These are phyloP conservation scores for Chaetomium cochliodes DNA, from an alignment of 495 filamentous ascomycete genomes.

Conservation along the genomic window DNA sequence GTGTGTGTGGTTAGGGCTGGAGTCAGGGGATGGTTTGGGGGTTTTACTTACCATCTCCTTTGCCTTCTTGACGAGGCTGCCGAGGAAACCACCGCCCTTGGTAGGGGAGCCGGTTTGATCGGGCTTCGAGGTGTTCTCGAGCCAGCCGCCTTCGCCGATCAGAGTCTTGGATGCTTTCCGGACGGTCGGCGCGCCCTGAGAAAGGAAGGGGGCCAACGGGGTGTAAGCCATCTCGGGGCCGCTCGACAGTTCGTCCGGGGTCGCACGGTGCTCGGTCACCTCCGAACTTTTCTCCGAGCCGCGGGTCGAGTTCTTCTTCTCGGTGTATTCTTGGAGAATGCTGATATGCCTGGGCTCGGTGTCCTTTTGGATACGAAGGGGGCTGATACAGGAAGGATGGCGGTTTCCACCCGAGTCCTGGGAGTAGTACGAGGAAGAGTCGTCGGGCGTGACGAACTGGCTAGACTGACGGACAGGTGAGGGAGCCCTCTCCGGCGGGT, in stretches of 20 bases:
- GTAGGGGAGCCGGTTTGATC: constrained; percentile 24
- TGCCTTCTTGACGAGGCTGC: constrained; percentile 43
- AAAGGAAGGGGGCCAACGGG: constrained; percentile 24
- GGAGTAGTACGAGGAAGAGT: constrained; percentile 32
- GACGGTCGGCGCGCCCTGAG: constrained; percentile 1
- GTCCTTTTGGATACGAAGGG: constrained; percentile 30
- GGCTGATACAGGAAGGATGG: constrained; percentile 25
- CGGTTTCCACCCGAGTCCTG: constrained; percentile 19
- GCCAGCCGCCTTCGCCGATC: constrained; percentile 49
- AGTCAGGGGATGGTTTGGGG: background rate
- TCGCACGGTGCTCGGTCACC: background rate
- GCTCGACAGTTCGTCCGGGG: background rate
- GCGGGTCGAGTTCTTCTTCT: constrained; percentile 15
- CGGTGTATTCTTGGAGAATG: constrained; percentile 30
- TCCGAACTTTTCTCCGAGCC: constrained; percentile 10
- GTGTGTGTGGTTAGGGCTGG: constrained; percentile 9
- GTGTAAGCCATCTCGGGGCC: constrained; percentile 22
- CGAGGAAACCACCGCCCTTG: constrained; percentile 37
- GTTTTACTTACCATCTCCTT: constrained; percentile 42
- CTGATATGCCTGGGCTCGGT: constrained; percentile 21
- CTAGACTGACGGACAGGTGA: constrained; percentile 8
- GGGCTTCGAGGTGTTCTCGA: constrained; percentile 42
- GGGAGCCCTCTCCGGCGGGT: background rate
- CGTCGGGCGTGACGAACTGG: constrained; percentile 7
- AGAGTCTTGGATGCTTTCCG: constrained; percentile 41